These are phyloP conservation scores for Taphrina sp. DNA, from an alignment of 1,139 yeast genomes.

Conservation along the genomic window DNA sequence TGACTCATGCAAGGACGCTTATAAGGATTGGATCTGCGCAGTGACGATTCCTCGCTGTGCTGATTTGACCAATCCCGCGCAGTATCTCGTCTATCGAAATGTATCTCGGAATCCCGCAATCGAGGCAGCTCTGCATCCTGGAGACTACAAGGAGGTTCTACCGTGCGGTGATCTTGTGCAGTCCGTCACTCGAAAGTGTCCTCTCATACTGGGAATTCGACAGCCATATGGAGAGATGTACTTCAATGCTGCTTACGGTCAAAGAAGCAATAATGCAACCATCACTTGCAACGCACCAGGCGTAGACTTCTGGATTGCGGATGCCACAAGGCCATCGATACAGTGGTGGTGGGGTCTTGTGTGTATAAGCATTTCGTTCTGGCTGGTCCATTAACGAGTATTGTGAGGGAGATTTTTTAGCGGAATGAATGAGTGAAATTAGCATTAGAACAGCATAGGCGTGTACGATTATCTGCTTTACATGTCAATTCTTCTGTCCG, in stretches of 20 bases:
- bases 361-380: too few species aligned
- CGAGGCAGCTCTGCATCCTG: constrained; percentile 59
- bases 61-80: constrained; percentile 38
- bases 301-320: constrained; percentile 32
- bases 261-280: constrained; percentile 23
- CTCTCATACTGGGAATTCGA: constrained; percentile 65
- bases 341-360: constrained; percentile 1
- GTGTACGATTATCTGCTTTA: too few species aligned
- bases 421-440: too few species aligned
- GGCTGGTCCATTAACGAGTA: too few species aligned
- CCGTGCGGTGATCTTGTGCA: constrained; percentile 86
- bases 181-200: constrained; percentile 78
- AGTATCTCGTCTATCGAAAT: constrained; percentile 45
- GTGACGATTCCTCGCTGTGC: constrained; percentile 88
- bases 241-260: constrained; percentile 34
- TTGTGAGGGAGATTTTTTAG: too few species aligned
- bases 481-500: too few species aligned
- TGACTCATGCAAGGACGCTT: constrained; percentile 65
- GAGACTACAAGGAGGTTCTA: constrained; percentile 69
- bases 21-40: constrained; percentile 86
- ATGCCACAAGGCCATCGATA: neutral
- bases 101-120: constrained; percentile 55
- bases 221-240: constrained; percentile 56
- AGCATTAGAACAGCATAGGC: too few species aligned
- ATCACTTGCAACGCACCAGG: constrained; percentile 35